These are phyloP conservation scores for Ceratocystis diversiconidia DNA, from an alignment of 2,329 filamentous ascomycete species.

Conservation along the genomic window DNA sequence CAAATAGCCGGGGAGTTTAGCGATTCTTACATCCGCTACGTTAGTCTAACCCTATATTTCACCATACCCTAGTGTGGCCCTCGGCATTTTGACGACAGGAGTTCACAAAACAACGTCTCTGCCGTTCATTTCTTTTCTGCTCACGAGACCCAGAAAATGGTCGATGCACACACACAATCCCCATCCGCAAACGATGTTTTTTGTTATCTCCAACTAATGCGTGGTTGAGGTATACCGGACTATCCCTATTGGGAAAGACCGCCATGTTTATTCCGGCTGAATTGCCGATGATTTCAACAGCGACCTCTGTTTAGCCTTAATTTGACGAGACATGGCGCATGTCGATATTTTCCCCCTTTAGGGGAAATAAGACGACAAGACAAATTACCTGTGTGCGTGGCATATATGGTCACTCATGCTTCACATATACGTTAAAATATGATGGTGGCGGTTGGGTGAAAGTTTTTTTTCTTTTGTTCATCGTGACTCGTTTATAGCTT, in stretches of 20 bases:
- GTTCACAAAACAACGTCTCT: background rate
- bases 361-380: background rate
- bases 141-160: background rate
- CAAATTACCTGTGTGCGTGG: background rate
- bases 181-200: background rate
- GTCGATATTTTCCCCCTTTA: background rate
- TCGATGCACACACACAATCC: background rate
- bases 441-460: background rate
- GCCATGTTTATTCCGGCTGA: background rate
- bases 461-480: constrained; percentile 3
- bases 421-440: too few species aligned
- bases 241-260: background rate
- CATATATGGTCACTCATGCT: too few species aligned
- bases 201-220: background rate
- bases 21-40: background rate
- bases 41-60: background rate
- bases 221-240: background rate
- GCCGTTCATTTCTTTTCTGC: background rate
- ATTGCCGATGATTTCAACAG: background rate
- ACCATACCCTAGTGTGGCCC: background rate
- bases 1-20: background rate
- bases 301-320: background rate
- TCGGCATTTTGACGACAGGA: background rate
- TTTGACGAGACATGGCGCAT: background rate
- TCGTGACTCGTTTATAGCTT: constrained; percentile 9